These are phyloP conservation scores for Paracamarosporium sp. DNA, from an alignment of 2,329 filamentous ascomycete genomes.

Conservation along the genomic window DNA sequence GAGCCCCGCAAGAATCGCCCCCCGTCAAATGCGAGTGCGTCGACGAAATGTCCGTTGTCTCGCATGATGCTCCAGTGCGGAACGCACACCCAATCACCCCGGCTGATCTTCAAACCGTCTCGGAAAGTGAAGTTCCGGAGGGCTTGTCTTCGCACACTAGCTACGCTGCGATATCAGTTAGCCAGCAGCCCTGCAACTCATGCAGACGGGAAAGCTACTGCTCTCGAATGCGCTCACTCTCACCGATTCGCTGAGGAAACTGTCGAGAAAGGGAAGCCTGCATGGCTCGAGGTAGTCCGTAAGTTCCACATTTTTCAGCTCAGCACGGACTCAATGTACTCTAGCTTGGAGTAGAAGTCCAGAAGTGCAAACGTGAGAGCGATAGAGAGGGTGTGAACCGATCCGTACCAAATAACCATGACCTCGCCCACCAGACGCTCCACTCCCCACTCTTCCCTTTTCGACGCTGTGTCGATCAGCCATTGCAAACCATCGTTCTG, in stretches of 20 bases:
- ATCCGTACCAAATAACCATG: conserved; percentile 23
- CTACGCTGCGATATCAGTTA: conserved; percentile 7
- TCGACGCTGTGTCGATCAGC: conserved; percentile 17
- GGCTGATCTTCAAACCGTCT: conserved; percentile 21
- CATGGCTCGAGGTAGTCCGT: neutral
- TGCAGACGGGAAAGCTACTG: neutral
- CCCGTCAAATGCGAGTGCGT: neutral
- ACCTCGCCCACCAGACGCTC: conserved; percentile 15
- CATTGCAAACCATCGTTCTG: conserved; percentile 17
- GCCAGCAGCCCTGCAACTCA: neutral
- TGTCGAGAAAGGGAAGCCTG: conserved; percentile 18
- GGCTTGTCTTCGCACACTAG: conserved; percentile 16
- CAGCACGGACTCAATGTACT: conserved; percentile 19
- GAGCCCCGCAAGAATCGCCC: neutral
- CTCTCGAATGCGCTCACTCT: conserved; percentile 8
- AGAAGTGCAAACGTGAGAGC: conserved; percentile 13
- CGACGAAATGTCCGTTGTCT: neutral
- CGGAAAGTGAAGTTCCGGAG: conserved; percentile 18
- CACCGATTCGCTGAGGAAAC: conserved; percentile 22
- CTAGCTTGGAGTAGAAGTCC: conserved; percentile 19
- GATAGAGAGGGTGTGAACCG: conserved; percentile 29
- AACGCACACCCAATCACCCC: conserved; percentile 15
- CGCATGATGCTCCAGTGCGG: conserved; percentile 4
- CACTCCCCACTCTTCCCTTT: conserved; percentile 4
- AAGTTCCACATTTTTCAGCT: conserved; percentile 5